Conservation (phyloP, 495 filamentous ascomycete species). For the Aspergillus wentii region DNA sequence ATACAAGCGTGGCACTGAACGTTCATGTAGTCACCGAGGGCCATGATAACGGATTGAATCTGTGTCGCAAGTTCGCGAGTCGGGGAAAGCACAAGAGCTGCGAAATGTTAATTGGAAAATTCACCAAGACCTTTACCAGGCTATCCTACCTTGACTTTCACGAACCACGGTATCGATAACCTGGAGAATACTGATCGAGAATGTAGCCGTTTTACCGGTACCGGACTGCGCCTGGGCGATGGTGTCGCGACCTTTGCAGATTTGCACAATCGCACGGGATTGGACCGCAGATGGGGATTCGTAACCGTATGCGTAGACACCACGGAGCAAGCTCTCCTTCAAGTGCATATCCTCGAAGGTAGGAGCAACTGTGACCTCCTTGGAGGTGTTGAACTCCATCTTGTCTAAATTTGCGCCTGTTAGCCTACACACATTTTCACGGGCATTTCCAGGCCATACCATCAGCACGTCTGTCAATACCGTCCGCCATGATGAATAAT, state of each 20-base stretch:
- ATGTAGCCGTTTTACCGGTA: conserved; percentile 98
- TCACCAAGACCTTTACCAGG: too few relatives aligned
- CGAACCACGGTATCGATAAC: conserved; percentile 82
- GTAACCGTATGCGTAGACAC: conserved; percentile 98
- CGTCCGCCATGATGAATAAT: conserved; percentile 71
- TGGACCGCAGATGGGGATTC: conserved; percentile 97
- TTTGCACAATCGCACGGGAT: conserved; percentile 94
- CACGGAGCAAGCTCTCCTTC: conserved; percentile 93
- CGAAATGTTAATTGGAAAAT: conserved; percentile 14
- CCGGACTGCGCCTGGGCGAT: conserved; percentile 99
- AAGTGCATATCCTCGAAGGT: conserved; percentile 76
- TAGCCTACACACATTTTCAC: conserved; percentile 15
- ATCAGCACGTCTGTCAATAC: conserved; percentile 89
- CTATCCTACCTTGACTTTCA: conserved; percentile 71
- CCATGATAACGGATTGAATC: conserved; percentile 96
- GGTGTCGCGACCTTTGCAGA: conserved; percentile 97
- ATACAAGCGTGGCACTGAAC: conserved; percentile 99
- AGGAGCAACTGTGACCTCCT: conserved; percentile 86
- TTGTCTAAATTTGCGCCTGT: conserved; percentile 55
- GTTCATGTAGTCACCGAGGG: conserved; percentile 99
- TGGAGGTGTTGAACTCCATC: conserved; percentile 96
- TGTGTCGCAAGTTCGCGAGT: conserved; percentile 97
- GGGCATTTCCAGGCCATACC: conserved; percentile 30
- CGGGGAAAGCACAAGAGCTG: conserved; percentile 90
- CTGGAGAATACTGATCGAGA: conserved; percentile 95